Base-by-base conservation (phyloP, 345 rosid species). In the Draba incana region DNA sequence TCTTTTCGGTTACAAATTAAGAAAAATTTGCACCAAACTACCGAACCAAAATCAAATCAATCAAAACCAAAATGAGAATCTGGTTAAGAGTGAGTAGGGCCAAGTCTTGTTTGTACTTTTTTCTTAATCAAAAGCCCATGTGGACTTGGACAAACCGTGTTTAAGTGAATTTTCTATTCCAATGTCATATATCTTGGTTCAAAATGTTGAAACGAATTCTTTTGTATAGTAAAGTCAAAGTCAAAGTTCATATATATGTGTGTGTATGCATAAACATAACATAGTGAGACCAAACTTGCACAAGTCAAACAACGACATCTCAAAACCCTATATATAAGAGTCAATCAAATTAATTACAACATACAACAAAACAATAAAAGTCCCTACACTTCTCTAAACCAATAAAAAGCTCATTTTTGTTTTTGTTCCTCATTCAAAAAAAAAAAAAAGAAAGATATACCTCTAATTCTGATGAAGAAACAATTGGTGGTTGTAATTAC, bases 121-220 rank as follows among this genome's bases (percentile, higher is more conserved):
- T 24, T 33, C 42, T 20, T 8, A 59, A 49, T 43, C 59, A 74
- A 35, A 58, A 52, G 72, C 48, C 31, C 28, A 51, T 59, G 77
- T 52, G 72, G 77, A 66, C 77, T 74, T 67, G 8, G 68, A 13
- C 72, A 74, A 74, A 74, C 77, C 77, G 77, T 74, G 77, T 74
- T 0, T 33, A 11, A 20, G 16, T 73, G 54, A 72, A 7, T 72
- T 63, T 50, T 72, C 39, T 72, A 65, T 24, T 50, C 2, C 56
- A 43, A 25, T 27, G 25, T 71, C 57, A 8, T 62, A 47, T 31
- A 23, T 6, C 47, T 57, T 72, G 60, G 66, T 57, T 65, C 66
- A 65, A 72, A 23, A 41, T 43, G 53, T 65, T 65, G 66, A 72
- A 41, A 65, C 24, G 11, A 57, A 65, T 65, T 72, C 33, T 68